These are phyloP conservation scores for Pelargonium hybrid DNA, from an alignment of 441 rosid genomes.

Conservation along the genomic window DNA sequence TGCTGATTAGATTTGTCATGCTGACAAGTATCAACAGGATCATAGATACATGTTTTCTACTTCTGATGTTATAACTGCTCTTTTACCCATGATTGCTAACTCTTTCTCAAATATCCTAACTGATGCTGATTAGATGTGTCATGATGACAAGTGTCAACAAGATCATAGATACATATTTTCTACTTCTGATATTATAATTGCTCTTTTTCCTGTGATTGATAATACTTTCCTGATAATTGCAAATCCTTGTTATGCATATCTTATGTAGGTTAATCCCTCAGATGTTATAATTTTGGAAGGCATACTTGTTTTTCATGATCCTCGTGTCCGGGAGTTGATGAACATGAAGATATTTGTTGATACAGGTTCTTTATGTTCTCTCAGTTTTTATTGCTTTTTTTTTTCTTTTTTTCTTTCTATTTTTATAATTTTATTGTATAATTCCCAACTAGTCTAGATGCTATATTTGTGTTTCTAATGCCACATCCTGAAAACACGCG, in stretches of 20 bases:
- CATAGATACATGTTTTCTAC: background rate
- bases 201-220: too few species aligned
- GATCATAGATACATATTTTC: background rate
- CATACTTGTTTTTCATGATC: conserved; percentile 88
- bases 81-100: too few species aligned
- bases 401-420: background rate
- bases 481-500: too few species aligned
- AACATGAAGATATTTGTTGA: conserved; percentile 99
- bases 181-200: background rate
- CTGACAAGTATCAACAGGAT: background rate
- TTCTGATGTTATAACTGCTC: background rate
- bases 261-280: conserved; percentile 82
- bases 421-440: too few species aligned
- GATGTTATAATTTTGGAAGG: conserved; percentile 97
- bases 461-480: background rate
- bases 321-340: conserved; percentile 82
- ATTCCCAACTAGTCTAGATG: background rate
- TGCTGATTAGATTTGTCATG: too few species aligned
- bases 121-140: too few species aligned
- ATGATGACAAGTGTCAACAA: too few species aligned
- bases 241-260: background rate
- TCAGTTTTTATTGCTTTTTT: background rate
- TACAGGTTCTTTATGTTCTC: conserved; percentile 50
- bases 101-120: too few species aligned
- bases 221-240: too few species aligned